Evolutionary conservation across 768 basidiomycete species (phyloP), one percentile per base, ranked within the genome.

Genomic region (Tricholoma sp.): DNA sequence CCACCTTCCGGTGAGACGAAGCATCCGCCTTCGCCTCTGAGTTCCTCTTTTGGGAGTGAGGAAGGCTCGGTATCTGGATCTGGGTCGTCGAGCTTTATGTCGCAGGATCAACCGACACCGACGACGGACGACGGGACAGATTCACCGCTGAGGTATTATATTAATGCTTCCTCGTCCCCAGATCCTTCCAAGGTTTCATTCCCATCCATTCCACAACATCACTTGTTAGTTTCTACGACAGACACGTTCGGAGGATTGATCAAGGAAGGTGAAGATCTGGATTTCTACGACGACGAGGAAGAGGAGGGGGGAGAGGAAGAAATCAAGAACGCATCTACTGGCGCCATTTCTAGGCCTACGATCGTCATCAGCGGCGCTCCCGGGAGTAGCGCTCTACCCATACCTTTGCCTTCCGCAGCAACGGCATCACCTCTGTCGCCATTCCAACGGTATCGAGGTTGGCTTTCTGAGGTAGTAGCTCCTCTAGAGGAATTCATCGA

Each of bases 401-500:
- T 59, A 11, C 31, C 47, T 32, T 49, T 49, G 47, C n/a, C 24
- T 32, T 69, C 29, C 67, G 20, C 66, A 64, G 44, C 61, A 58
- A 74, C 77, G 11, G 32, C n/a, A 32, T 53, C 52, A 13, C 76
- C 79, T 0, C 53, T 70, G 24, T 73, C 80, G 13, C 78, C 80
- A 2, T 73, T 68, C 55, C 78, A 76, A 31, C 76, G 78, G 5
- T 86, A 86, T 63, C 78, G 77, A 2, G 82, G 81, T 9, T 88
- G 85, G 86, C 73, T 87, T 9, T 81, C 81, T 0, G 75, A 74
- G 12, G 76, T 85, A 13, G 79, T 90, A 28, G 72, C 75, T 37
- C 82, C 85, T 1, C 72, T 85, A 20, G 80, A 77, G 47, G 76
- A 80, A 28, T 88, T 84, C 66, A 86, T 92, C 62, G 79, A 86